These are phyloP conservation scores for Saccharomyces eubayanus DNA, from an alignment of 805 yeast species.

Conservation along the genomic window DNA sequence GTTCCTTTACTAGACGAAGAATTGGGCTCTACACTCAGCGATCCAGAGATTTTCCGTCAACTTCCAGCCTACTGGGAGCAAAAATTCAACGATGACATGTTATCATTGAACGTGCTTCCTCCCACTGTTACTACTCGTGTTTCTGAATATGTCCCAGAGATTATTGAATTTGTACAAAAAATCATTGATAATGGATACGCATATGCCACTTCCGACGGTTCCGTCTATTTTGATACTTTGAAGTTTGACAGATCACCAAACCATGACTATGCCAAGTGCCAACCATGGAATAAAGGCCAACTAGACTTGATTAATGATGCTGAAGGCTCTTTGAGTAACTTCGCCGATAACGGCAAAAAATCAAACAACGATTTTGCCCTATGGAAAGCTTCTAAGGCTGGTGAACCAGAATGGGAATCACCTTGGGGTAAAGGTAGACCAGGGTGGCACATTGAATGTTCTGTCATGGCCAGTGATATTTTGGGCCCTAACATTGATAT, in stretches of 20 bases:
- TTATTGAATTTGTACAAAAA: conserved; percentile 64
- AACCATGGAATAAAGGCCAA: conserved; percentile 96
- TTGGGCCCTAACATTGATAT: conserved; percentile 81
- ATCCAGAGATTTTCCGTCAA: conserved; percentile 72
- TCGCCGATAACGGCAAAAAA: conserved; percentile 48
- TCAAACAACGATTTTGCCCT: conserved; percentile 85
- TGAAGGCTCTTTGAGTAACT: conserved; percentile 69
- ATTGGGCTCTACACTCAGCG: conserved; percentile 68
- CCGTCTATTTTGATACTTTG: conserved; percentile 90
- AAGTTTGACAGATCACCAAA: conserved; percentile 62
- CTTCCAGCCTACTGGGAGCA: conserved; percentile 87
- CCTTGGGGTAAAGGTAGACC: conserved; percentile 98
- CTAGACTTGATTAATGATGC: conserved; percentile 83
- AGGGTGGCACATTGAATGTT: conserved; percentile 99
- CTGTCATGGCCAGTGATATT: conserved; percentile 93
- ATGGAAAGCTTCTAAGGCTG: conserved; percentile 94
- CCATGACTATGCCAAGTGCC: conserved; percentile 90
- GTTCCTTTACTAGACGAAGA: conserved; percentile 65
- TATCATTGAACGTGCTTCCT: conserved; percentile 69
- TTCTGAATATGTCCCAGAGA: conserved; percentile 91
- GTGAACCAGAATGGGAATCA: conserved; percentile 93
- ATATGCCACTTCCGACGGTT: conserved; percentile 74
- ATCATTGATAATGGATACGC: conserved; percentile 80
- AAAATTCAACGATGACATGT: conserved; percentile 81
- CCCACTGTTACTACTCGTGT: conserved; percentile 87